These are phyloP conservation scores for Septoria petroselini DNA, from an alignment of 2,329 filamentous ascomycete species.

Conservation along the genomic window DNA sequence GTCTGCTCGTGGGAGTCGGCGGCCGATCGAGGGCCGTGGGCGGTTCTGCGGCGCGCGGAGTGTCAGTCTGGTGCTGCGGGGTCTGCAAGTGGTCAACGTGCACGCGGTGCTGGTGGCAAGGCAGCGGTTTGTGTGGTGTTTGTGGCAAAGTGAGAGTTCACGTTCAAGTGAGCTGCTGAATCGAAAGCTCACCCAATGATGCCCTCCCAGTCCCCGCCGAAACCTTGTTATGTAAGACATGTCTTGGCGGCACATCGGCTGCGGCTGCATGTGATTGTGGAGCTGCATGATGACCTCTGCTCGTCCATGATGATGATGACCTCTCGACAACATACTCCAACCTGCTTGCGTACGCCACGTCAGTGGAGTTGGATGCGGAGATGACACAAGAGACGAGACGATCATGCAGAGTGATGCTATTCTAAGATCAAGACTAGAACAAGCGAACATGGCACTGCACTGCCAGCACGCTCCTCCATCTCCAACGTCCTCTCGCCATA, in stretches of 20 bases:
- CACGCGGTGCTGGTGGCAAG: background rate
- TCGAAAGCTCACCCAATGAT: constrained; percentile 7
- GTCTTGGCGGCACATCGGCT: background rate
- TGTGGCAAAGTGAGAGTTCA: background rate
- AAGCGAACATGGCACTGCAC: too few species aligned
- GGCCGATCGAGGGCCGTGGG: background rate
- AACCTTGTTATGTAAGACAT: background rate
- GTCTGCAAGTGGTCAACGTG: background rate
- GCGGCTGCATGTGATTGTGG: constrained; percentile 8
- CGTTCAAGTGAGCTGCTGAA: constrained; percentile 2
- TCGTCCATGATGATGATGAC: too few species aligned
- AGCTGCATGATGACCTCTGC: background rate
- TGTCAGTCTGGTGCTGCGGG: background rate
- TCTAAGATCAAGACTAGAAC: too few species aligned
- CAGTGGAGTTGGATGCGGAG: too few species aligned
- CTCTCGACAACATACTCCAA: too few species aligned
- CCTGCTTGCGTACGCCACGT: too few species aligned
- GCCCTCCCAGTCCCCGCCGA: background rate
- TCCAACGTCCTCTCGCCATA: too few species aligned
- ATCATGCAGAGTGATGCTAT: too few species aligned
- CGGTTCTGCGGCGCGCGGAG: constrained; percentile 5
- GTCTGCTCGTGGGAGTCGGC: background rate
- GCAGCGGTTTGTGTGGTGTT: constrained; percentile 1
- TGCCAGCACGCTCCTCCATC: too few species aligned
- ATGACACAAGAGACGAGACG: too few species aligned